Evolutionary conservation across 2,329 filamentous ascomycete species (phyloP), one percentile per base, ranked within the genome.

Genomic region (Rhynchosporium secalis): DNA sequence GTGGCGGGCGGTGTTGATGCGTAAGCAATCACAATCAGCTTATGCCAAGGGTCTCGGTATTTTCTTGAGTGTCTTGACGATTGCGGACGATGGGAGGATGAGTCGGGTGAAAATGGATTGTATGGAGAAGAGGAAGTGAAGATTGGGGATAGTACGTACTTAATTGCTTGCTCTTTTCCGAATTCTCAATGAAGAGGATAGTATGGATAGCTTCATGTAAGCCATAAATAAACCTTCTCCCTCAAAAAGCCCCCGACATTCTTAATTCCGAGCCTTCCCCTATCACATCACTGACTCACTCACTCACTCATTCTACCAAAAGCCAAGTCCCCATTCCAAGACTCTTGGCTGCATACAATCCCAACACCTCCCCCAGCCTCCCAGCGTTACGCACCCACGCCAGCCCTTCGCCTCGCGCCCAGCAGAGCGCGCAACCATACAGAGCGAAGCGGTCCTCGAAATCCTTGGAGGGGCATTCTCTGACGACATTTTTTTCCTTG

Each of bases 361-460:
- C 48, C 15, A 52, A n/a, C 20, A 28, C 3, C 36, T 36, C 41
- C 36, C 55, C 47, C 47, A 40, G 55, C 55, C 55, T 47, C 55
- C 5, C 20, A 46, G 55, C 20, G 55, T 57, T 57, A 57, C 55
- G 55, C 55, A 57, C 55, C 9, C 55, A 8, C 38, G 41, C 41
- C 45, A 56, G 55, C 46, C 46, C 7, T 6, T 3, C 41, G 41
- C 40, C 40, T 43, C 46, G 41, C 33, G 10, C 26, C 40, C 40
- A 46, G 41, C 33, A 7, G 40, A 33, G 55, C 55, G 31, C 28
- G 31, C 28, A 20, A 7, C 56, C 56, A 58, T 48, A 36, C 56
- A 58, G 43, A 58, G 41, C 13, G 48, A 7, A n/a, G 31, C 13
- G 3, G 26, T 36, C 38, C 56, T 48, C 47, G 43, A 20, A 3